A percentile compares a stretch with the other conserved stretches of the same genome.
Conservation (phyloP, 2,329 filamentous ascomycete species). For the Gnomoniopsis sp. region DNA sequence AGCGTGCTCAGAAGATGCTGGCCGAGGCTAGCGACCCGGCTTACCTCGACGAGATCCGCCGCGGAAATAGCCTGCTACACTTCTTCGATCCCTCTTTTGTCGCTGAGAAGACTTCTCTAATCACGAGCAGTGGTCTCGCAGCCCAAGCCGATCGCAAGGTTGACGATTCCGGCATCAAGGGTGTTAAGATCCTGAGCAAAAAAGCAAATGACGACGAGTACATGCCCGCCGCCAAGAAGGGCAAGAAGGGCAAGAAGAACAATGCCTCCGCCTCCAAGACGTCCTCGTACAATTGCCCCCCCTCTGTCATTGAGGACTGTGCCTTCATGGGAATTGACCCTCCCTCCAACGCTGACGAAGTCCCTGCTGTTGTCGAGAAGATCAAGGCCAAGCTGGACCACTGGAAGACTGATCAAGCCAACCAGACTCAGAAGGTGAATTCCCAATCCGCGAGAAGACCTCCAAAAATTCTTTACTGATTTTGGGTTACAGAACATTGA, state of each 20-base stretch:
- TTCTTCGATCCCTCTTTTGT: constrained; percentile 80
- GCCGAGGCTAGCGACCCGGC: constrained; percentile 81
- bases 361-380: constrained; percentile 78
- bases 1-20: constrained; percentile 71
- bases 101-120: constrained; percentile 63
- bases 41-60: constrained; percentile 88
- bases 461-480: not conserved
- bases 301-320: constrained; percentile 89
- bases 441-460: not conserved
- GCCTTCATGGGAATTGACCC: constrained; percentile 80
- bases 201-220: constrained; percentile 85
- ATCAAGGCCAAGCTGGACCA: constrained; percentile 85
- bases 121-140: constrained; percentile 68
- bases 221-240: constrained; percentile 76
- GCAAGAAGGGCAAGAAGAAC: constrained; percentile 82
- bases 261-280: constrained; percentile 41
- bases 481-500: constrained; percentile 72
- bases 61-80: constrained; percentile 79
- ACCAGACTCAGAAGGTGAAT: constrained; percentile 86
- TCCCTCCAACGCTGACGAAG: constrained; percentile 80
- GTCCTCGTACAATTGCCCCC: constrained; percentile 73
- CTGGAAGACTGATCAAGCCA: constrained; percentile 88
- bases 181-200: constrained; percentile 79
- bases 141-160: constrained; percentile 80
- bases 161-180: constrained; percentile 80